Conservation (phyloP, 108 stramenopile genomes). For the Chaetoceros muelleri region DNA sequence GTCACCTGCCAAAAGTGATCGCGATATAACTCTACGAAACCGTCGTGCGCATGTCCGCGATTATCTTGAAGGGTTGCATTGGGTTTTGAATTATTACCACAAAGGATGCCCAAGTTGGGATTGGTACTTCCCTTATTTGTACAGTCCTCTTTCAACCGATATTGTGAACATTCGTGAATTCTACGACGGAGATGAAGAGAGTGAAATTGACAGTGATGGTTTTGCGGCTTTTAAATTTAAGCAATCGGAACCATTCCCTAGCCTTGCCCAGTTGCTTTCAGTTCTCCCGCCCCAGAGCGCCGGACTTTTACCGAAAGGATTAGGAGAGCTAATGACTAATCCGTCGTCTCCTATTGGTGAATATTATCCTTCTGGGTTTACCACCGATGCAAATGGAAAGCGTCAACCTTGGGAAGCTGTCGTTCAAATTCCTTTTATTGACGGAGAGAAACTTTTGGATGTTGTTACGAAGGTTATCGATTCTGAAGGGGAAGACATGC, state of each 20-base stretch:
- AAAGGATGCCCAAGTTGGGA: constrained; percentile 91
- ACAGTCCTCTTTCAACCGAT: constrained; percentile 91
- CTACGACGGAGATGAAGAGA: constrained; percentile 39
- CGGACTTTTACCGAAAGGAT: constrained; percentile 69
- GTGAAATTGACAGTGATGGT: constrained; percentile 44
- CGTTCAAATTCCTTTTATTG: constrained; percentile 96
- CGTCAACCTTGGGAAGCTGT: constrained; percentile 95
- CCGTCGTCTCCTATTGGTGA: constrained; percentile 77
- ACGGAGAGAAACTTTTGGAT: constrained; percentile 63
- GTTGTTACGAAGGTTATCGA: constrained; percentile 60
- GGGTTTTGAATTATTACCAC: constrained; percentile 95
- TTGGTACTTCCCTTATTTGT: constrained; percentile 96
- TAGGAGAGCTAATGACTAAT: constrained; percentile 86
- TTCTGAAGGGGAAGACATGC: constrained; percentile 26
- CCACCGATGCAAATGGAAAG: constrained; percentile 78
- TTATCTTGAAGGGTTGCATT: constrained; percentile 90
- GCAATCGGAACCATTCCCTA: constrained; percentile 75
- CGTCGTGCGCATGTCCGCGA: constrained; percentile 71
- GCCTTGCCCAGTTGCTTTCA: constrained; percentile 90
- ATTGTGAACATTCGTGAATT: constrained; percentile 80
- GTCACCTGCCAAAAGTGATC: constrained; percentile 36
- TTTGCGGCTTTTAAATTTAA: constrained; percentile 58
- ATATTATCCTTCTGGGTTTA: constrained; percentile 83
- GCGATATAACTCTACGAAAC: constrained; percentile 39
- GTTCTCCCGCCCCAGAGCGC: constrained; percentile 93